These are phyloP conservation scores for Kentomonas sorsogonicus DNA, from an alignment of 208 protist genomes.

Conservation along the genomic window DNA sequence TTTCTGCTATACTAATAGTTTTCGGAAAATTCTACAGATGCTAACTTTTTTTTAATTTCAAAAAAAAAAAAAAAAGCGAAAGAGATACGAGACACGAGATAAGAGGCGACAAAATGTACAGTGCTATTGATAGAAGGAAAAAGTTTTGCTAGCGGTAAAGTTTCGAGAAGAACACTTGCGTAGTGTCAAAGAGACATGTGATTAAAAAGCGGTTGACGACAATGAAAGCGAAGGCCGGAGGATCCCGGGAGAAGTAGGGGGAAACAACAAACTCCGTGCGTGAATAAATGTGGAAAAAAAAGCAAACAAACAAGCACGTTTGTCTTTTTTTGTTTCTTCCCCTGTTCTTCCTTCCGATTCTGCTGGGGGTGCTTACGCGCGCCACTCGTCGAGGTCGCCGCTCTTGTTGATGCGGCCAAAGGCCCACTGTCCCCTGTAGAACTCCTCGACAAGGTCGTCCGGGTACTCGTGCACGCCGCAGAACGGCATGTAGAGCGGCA, in stretches of 20 bases:
- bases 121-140: too few species aligned
- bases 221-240: too few species aligned
- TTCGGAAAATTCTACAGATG: neutral
- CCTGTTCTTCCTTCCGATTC: too few species aligned
- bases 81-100: too few species aligned
- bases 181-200: too few species aligned
- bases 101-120: too few species aligned
- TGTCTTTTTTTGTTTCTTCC: neutral
- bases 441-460: slow-evolving; percentile 89
- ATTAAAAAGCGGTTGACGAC: too few species aligned
- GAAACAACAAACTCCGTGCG: too few species aligned
- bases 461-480: slow-evolving; percentile 82
- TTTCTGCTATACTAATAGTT: too few species aligned
- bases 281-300: slow-evolving; percentile 5
- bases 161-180: too few species aligned
- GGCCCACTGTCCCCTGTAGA: slow-evolving; percentile 85
- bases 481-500: slow-evolving; percentile 84
- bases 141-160: too few species aligned
- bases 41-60: slow-evolving; percentile 8
- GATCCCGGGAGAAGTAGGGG: too few species aligned
- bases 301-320: slow-evolving; percentile 8
- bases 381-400: slow-evolving; percentile 89
- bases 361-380: slow-evolving; percentile 38
- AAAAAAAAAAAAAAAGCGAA: slow-evolving; percentile 9
- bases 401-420: slow-evolving; percentile 80